A percentile compares a stretch with the other conserved stretches of the same genome.
Conservation (phyloP, 352 stramenopile genomes). For the Phytophthora capsici region DNA sequence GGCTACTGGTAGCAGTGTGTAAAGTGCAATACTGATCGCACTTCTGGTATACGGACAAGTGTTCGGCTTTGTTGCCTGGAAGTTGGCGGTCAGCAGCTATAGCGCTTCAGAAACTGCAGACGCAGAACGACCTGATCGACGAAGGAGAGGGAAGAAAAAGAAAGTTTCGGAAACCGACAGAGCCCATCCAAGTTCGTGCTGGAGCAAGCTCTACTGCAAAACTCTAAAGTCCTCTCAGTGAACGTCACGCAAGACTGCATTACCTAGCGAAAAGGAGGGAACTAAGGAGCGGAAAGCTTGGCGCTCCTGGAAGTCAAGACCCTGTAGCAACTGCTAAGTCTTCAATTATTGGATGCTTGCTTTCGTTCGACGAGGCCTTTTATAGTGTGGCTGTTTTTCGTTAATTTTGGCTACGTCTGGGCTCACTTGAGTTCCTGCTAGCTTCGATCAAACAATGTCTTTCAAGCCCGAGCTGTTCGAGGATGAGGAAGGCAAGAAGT, state of each 20-base stretch:
- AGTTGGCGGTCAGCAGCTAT: background rate
- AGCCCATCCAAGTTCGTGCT: background rate
- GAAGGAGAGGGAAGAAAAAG: background rate
- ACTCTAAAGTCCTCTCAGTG: background rate
- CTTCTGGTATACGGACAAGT: background rate
- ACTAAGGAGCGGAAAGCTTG: background rate
- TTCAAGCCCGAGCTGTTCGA: constrained; percentile 78
- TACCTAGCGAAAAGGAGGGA: constrained; percentile 1
- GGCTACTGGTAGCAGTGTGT: background rate
- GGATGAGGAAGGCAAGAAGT: constrained; percentile 66
- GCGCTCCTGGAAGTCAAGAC: background rate
- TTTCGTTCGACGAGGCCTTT: constrained; percentile 2
- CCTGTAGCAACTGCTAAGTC: constrained; percentile 10
- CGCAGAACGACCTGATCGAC: background rate
- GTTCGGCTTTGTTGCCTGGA: background rate
- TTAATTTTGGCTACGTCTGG: background rate
- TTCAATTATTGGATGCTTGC: constrained; percentile 26
- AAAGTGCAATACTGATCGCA: background rate
- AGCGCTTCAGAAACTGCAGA: background rate
- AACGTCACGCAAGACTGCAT: constrained; percentile 5
- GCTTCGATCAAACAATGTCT: constrained; percentile 49
- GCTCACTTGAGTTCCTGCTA: constrained; percentile 18
- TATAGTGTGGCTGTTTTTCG: constrained; percentile 31
- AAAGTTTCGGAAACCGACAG: background rate
- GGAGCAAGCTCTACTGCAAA: background rate